Base-by-base conservation (phyloP, 345 rosid species). In the Leavenworthia alabamica region DNA sequence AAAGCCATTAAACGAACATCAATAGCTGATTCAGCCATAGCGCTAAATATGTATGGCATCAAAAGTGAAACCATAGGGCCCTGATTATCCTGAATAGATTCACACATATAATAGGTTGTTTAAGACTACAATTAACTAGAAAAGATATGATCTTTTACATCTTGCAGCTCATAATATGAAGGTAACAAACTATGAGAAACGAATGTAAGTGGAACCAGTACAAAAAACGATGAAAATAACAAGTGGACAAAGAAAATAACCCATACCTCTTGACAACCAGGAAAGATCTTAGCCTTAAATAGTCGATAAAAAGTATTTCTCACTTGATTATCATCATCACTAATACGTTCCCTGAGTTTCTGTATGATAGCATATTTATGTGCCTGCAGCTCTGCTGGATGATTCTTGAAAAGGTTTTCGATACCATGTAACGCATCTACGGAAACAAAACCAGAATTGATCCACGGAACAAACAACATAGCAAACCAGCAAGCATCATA, bases 1-100 rank as follows among this genome's bases (percentile, higher is more conserved):
- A 93, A 89, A 59, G 97, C 97, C 91, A 81, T 86, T 80, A 89
- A 64, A 50, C 93, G 94, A 72, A 93, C 83, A 17, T 93, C 97
- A 54, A 86, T 54, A 14, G 83, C 71, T 61, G 85, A 79, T 76
- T 81, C 62, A 36, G 88, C 80, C 99, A 86, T 89, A 12, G 91
- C 94, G 23, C 59, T 79, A 60, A 89, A 93, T 56, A 89, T 82
- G 59, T 81, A 81, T 11, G 85, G 70, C 96, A 86, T 84, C 83
- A 86, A 70, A 61, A 79, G 77, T 48, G 91, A 78, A 71, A 89
- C 66, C 17, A 85, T 46, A 52, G 73, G 85, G 31, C 92, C 84
- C 67, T 79, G 88, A 78, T 79, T 77, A 66, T 84, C 99, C 97
- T 93, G 85, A 44, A 71, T 20, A 70, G 43, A 36, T 54, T 69